phyloP scores from a whole-genome alignment of 345 rosid species.

The Euphorbia lathyris region DNA sequence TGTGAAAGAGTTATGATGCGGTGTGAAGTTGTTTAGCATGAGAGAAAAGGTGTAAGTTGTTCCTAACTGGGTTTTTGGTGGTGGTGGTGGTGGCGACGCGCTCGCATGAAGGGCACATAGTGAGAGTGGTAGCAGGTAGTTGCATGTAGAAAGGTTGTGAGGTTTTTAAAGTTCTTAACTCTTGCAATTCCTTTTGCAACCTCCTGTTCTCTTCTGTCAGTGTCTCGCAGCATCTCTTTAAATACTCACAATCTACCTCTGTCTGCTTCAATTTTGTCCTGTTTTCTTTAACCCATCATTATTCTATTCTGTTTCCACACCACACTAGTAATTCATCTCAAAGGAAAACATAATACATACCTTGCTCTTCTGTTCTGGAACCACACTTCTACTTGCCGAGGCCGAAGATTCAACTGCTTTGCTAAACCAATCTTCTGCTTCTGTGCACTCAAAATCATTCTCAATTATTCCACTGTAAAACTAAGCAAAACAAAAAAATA shows the following conservation, averaged over 20 bases:
- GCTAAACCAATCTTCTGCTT: constrained; percentile 83
- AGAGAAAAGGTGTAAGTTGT: constrained; percentile 25
- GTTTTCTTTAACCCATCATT: background rate
- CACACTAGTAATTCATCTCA: background rate
- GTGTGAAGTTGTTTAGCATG: constrained; percentile 17
- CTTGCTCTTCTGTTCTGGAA: constrained; percentile 97
- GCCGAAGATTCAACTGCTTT: constrained; percentile 81
- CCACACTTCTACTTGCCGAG: constrained; percentile 97
- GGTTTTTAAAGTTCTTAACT: constrained; percentile 76
- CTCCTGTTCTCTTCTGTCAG: constrained; percentile 91
- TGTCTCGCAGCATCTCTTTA: constrained; percentile 84
- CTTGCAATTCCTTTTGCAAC: constrained; percentile 78
- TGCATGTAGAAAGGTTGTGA: constrained; percentile 90
- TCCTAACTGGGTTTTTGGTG: constrained; percentile 14
- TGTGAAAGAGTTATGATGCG: constrained; percentile 22
- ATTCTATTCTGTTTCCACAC: too few relatives aligned
- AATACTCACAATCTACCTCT: constrained; percentile 87
- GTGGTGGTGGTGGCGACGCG: constrained; percentile 70
- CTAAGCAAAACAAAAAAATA: too few relatives aligned
- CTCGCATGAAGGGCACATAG: constrained; percentile 99
- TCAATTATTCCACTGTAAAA: too few relatives aligned
- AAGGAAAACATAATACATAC: constrained; percentile 33
- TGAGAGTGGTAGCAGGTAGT: constrained; percentile 97
- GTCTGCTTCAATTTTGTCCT: constrained; percentile 97
- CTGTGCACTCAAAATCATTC: constrained; percentile 39